These are phyloP conservation scores for Claviceps arundinis DNA, from an alignment of 2,329 filamentous ascomycete genomes.

Conservation along the genomic window DNA sequence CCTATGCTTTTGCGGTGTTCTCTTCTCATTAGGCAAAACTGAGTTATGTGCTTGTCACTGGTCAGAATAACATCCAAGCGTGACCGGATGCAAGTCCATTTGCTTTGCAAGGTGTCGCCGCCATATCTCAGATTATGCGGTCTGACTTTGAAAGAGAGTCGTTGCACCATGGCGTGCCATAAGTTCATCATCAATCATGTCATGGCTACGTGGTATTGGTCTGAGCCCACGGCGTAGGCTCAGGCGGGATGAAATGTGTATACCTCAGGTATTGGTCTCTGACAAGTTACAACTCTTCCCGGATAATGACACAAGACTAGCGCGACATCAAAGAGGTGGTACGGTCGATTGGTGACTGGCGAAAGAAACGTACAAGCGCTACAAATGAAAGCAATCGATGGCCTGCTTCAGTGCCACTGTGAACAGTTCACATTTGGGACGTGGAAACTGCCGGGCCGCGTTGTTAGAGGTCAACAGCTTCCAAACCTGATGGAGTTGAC, in stretches of 20 bases:
- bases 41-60: not conserved
- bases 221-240: not conserved
- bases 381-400: not conserved
- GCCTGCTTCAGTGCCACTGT: not conserved
- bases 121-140: not conserved
- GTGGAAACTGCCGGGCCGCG: not conserved
- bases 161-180: not conserved
- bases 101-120: not conserved
- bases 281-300: slow-evolving; percentile 1
- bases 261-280: too few relatives aligned
- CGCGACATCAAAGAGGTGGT: slow-evolving; percentile 17
- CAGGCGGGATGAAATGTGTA: not conserved
- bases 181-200: not conserved
- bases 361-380: not conserved
- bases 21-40: too few relatives aligned
- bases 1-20: not conserved
- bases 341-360: slow-evolving; percentile 13
- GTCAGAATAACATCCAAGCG: not conserved
- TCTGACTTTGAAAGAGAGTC: too few relatives aligned
- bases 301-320: slow-evolving; percentile 6
- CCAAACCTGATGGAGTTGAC: not conserved
- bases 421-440: not conserved
- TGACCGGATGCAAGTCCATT: not conserved
- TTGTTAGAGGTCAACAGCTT: not conserved
- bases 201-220: too few relatives aligned